Evolutionary conservation across 306 rosid genomes (phyloP), one percentile per base, ranked within the genome.

Genomic region (Vigna radiata): DNA sequence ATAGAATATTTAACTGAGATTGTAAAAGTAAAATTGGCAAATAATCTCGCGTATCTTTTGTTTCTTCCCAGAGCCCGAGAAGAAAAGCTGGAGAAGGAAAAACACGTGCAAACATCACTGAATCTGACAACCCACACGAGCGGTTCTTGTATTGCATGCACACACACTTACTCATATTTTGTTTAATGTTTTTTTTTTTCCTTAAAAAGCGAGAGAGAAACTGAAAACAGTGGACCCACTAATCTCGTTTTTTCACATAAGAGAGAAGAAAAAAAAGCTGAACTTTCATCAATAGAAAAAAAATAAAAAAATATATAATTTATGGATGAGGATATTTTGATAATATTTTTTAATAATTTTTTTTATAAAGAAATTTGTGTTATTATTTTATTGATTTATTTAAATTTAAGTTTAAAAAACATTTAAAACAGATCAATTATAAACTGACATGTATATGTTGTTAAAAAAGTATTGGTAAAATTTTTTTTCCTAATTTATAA

Each of bases 111-210:
- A 29, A 66, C 61, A 60, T 59, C 49, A 66, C 70, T 23, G 69
- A 77, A 71, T 56, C 82, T 23, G 70, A 77, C 79, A 62, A 83
- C 81, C 89, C 96, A 86, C 96, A 91, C 96, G 96, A 87, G 88
- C 79, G 93, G 83, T 71, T 87, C 91, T 89, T 81, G 79, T 80
- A 70, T 72, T 79, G 69, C 84, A 65, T 69, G 81, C 65, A 52
- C 83, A 16, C 55, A 59, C 36, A 16, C 73, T 13, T 37, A 6
- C 33, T 59, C 39, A 6, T 3, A 1, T 77, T 25, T n/a, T 65
- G 1, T 65, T 66, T 39, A 36, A 18, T 62, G 9, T 37, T 12
- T 39, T 12, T 39, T 19, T 7, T 21, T 58, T 49, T 55, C 47
- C 59, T 13, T 25, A 25, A 5, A 25, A 2, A 59, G 27, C 13